Base-by-base conservation (phyloP, 441 rosid genomes). In the Eruca vesicaria region DNA sequence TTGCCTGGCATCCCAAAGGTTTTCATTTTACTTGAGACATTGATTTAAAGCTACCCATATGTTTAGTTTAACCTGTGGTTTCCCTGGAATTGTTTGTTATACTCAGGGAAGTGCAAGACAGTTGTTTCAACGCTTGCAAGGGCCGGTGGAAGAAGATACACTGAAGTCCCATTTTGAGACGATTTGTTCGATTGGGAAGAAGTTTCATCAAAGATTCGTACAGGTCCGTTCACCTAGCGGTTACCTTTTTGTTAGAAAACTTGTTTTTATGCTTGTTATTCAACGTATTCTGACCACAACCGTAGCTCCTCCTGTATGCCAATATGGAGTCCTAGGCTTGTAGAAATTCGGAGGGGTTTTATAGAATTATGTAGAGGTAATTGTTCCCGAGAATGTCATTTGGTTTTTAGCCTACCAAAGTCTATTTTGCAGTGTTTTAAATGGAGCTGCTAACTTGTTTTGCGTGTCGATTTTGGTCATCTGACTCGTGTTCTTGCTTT, bases 1-100 rank as follows among this genome's bases (percentile, higher is more conserved):
- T 87, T 95, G 80, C 99, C 99, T 66, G 99, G 99, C 81, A 93
- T 95, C 70, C 99, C 99, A 8, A 93, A 90, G 98, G 99, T 85
- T 69, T 62, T 56, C 60, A 38, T 43, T 57, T 72, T 63, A 33
- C 20, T 59, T 20, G 41, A 19, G 72, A 38, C 5, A 8, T 19
- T 73, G 48, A 58, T 33, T 32, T 41, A 48, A 58, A 43, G 52
- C 9, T 33, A 21, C 55, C 23, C 20, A 7, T 33, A 9, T 55
- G 70, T 53, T 36, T 55, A 7, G 32, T 43, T 32, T 64, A 41
- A 58, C 60, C 26, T 50, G n/a, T 53, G n/a, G 58, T 53, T 19
- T 53, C 58, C 58, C 58, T 45, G 52, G 29, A 41, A 11, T 20
- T 67, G 18, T 74, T 79, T 73, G 48, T 68, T 70, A 74, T 72